Conservation (phyloP, 2,329 filamentous ascomycete genomes). For the Zarea fungicola region DNA sequence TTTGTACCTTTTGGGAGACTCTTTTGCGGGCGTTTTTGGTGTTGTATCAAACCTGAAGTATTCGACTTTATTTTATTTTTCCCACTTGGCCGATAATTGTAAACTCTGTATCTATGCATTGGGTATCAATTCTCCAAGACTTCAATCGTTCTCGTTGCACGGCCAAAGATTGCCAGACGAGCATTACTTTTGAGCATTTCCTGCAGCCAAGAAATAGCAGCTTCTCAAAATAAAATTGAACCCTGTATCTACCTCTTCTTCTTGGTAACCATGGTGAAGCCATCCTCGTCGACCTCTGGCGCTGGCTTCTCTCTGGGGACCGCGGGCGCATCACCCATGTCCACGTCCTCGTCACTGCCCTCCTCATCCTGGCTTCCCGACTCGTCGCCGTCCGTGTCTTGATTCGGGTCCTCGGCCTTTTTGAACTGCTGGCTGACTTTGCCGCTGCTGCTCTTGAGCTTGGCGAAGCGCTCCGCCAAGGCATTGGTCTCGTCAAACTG, state of each 20-base stretch:
- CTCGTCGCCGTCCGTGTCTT: conserved; percentile 52
- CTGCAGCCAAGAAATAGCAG: no score
- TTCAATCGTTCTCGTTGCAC: no score
- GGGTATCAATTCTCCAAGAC: conserved; percentile 11
- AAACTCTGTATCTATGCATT: conserved; percentile 16
- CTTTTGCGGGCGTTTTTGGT: conserved; percentile 5
- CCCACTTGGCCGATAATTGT: not conserved
- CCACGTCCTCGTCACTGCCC: conserved; percentile 58
- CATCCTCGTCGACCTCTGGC: conserved; percentile 74
- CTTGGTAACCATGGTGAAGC: conserved; percentile 69
- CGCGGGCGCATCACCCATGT: conserved; percentile 60
- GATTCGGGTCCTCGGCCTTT: conserved; percentile 49
- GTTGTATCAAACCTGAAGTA: not conserved
- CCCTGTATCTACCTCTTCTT: conserved; percentile 62
- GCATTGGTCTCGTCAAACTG: conserved; percentile 59
- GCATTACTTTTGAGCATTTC: no score
- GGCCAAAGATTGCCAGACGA: no score
- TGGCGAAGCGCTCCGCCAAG: conserved; percentile 59
- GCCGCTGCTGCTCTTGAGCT: conserved; percentile 47
- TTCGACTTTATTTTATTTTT: not conserved
- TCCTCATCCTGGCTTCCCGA: conserved; percentile 45
- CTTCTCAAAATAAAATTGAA: no score
- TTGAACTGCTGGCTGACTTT: conserved; percentile 50
- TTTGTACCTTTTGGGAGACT: not conserved
- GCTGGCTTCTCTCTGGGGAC: conserved; percentile 57